Evolutionary conservation across 345 rosid genomes (phyloP).

Genomic region (Trapa bicornis): DNA sequence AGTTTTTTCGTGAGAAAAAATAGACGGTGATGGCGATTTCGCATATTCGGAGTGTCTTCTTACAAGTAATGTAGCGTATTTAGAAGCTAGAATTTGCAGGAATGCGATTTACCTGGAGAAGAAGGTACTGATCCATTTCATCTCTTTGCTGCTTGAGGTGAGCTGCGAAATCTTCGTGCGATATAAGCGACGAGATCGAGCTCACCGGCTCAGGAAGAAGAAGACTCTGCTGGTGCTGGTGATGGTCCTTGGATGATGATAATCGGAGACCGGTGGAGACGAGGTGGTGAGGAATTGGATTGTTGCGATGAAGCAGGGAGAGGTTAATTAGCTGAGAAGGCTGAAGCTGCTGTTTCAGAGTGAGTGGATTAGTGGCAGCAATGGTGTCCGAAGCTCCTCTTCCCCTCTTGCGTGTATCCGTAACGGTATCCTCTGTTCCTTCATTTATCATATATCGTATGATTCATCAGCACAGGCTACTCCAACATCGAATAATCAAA

Average conservation of each 20-base stretch:
- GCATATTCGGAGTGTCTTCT: too few relatives aligned
- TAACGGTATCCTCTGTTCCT: constrained; percentile 6
- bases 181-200: constrained; percentile 19
- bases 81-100: background rate
- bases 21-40: too few relatives aligned
- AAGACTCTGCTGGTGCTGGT: constrained; percentile 22
- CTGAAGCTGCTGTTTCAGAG: constrained; percentile 31
- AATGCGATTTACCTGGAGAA: constrained; percentile 40
- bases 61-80: too few relatives aligned
- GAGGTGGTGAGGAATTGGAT: constrained; percentile 29
- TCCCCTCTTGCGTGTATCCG: constrained; percentile 48
- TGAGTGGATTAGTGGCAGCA: too few relatives aligned
- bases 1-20: too few relatives aligned
- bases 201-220: constrained; percentile 12
- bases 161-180: constrained; percentile 40
- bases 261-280: constrained; percentile 77
- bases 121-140: constrained; percentile 68
- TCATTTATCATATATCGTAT: background rate
- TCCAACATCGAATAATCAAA: too few relatives aligned
- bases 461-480: too few relatives aligned
- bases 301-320: constrained; percentile 37
- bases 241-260: constrained; percentile 50
- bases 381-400: constrained; percentile 24
- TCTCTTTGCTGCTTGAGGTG: constrained; percentile 62
- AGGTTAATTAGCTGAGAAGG: constrained; percentile 40